Evolutionary conservation across 2,329 filamentous ascomycete genomes (phyloP), one percentile per base, ranked within the genome.

Genomic region (Penicillium digitatum): DNA sequence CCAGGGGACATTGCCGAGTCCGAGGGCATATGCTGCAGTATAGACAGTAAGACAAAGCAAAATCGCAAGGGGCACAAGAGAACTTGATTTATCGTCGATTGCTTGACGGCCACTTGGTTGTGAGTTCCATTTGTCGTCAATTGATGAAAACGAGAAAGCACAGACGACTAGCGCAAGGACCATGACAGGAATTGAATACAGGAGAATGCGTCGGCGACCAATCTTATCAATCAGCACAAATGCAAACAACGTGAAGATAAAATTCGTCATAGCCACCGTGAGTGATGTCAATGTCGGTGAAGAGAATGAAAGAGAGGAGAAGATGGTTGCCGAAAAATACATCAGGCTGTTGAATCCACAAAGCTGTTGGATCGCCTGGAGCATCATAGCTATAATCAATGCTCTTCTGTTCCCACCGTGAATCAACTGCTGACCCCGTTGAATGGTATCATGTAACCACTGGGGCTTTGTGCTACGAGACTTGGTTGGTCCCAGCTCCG

Each of bases 1-100:
- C 93, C 93, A 97, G 0, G 93, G 92, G 3, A 97, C 90, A 65
- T 91, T 95, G 9, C 93, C 93, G 2, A 97, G 80, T 2, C 93
- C 93, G 1, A 92, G 79, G 1, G 93, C 93, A 69, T 95, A 97
- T 1, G 87, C 81, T 9, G 89, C 87, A 2, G 95, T 91, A 72
- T 95, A 96, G 8, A 90, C 63, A 72, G 91, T 87, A 70, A 96
- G 87, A 60, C 87, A 87, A 38, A 83, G 59, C 2, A 96, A 81
- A 40, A 96, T 87, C 18, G 86, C 78, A 46, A 76, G 46, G 5
- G 79, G 69, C 58, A 75, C 29, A 57, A 63, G 50, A 58, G 61
- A 43, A 55, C 56, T 34, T 60, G 62, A n/a, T 49, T 59, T 31
- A 63, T 69, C 48, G 66, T 64, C 40, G 37, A 48, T 47, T 34